These are phyloP conservation scores for Filosporella fistucella DNA, from an alignment of 495 filamentous ascomycete genomes.

Conservation along the genomic window DNA sequence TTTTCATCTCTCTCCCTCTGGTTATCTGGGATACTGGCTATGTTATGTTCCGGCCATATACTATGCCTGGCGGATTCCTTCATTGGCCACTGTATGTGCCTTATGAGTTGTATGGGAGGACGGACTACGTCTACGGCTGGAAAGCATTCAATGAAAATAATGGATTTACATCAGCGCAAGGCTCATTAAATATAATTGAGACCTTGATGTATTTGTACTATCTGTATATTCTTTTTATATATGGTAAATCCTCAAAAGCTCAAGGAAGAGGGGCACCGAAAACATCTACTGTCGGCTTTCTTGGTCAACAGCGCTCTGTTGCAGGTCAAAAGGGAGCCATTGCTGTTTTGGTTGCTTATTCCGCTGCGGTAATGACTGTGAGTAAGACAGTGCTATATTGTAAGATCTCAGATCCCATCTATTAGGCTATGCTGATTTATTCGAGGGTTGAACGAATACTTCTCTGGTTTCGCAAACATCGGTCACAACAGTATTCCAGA, in stretches of 20 bases:
- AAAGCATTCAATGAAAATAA: constrained; percentile 65
- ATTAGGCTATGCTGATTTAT: background rate
- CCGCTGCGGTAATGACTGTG: constrained; percentile 71
- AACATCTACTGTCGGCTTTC: constrained; percentile 35
- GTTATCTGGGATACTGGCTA: constrained; percentile 83
- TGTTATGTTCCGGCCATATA: constrained; percentile 75
- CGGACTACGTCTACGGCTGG: constrained; percentile 85
- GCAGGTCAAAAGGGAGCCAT: constrained; percentile 53
- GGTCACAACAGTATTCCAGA: constrained; percentile 62
- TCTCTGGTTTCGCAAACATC: constrained; percentile 72
- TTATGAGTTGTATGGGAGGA: constrained; percentile 74
- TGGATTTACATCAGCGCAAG: constrained; percentile 81
- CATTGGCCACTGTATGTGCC: constrained; percentile 75
- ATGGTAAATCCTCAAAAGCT: constrained; percentile 34
- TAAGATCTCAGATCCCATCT: constrained; percentile 35
- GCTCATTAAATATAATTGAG: constrained; percentile 69
- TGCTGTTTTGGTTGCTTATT: constrained; percentile 65
- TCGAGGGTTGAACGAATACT: constrained; percentile 72
- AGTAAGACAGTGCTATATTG: constrained; percentile 88
- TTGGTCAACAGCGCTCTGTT: constrained; percentile 47
- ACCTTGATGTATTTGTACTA: constrained; percentile 66
- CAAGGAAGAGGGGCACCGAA: constrained; percentile 34
- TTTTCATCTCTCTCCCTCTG: constrained; percentile 71
- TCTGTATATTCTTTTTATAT: constrained; percentile 50
- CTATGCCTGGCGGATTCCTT: constrained; percentile 73